phyloP scores from a whole-genome alignment of 148 eudicot genomes.

The Fagopyrum homotropicum region DNA sequence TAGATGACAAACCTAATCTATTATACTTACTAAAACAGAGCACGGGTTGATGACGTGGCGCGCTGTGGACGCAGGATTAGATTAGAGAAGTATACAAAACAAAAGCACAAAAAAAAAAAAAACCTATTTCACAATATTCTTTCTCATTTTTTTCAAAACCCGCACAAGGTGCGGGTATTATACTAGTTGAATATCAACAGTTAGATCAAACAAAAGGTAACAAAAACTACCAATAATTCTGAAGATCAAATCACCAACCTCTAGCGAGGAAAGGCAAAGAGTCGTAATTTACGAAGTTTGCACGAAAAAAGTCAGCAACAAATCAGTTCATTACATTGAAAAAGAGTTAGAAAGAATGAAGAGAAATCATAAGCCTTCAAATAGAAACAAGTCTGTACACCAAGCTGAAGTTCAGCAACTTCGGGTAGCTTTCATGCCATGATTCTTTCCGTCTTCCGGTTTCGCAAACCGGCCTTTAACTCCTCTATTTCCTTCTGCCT shows the following conservation, averaged over 20 bases:
- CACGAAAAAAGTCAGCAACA: not conserved
- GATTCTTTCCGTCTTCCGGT: conserved; percentile 21
- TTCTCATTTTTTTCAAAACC: too few species aligned
- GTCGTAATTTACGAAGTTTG: not conserved
- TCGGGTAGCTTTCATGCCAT: not conserved
- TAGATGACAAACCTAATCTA: too few species aligned
- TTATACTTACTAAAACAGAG: too few species aligned
- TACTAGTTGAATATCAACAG: too few species aligned
- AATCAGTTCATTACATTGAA: not conserved
- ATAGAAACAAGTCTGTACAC: not conserved
- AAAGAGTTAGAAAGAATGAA: conserved; percentile 4
- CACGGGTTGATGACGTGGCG: too few species aligned
- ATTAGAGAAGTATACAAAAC: too few species aligned
- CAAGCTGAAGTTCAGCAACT: not conserved
- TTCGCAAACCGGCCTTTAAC: conserved; percentile 21
- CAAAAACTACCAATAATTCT: not conserved
- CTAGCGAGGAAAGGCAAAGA: not conserved
- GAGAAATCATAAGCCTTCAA: not conserved
- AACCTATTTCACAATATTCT: too few species aligned
- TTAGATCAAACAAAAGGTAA: not conserved
- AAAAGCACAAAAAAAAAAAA: too few species aligned
- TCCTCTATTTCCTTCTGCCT: conserved; percentile 26
- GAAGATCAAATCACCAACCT: not conserved
- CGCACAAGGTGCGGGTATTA: too few species aligned
- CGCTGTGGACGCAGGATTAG: too few species aligned